Conservation (phyloP, 2,329 filamentous ascomycete genomes). For the Colletotrichum sansevieriae region DNA sequence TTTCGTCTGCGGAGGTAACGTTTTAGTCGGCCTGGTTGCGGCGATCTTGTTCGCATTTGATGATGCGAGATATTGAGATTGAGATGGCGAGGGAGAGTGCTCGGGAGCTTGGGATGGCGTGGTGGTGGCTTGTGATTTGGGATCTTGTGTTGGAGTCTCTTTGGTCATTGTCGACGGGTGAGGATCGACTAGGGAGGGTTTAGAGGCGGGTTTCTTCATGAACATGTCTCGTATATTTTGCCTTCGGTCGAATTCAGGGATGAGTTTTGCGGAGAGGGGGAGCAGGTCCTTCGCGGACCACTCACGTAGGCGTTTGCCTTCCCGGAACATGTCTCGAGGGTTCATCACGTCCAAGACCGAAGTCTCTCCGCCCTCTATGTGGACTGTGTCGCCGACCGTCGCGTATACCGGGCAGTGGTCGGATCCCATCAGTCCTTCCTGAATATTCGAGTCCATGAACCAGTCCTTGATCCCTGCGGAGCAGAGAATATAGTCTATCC, state of each 20-base stretch:
- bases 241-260: slow-evolving; percentile 89
- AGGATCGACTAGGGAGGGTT: slow-evolving; percentile 31
- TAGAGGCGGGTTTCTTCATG: slow-evolving; percentile 63
- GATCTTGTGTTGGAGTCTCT: not conserved
- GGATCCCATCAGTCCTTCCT: slow-evolving; percentile 93
- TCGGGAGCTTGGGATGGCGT: slow-evolving; percentile 5
- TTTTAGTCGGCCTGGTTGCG: not conserved
- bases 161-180: not conserved
- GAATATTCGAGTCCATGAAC: slow-evolving; percentile 86
- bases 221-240: slow-evolving; percentile 96
- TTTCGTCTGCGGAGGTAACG: slow-evolving; percentile 28
- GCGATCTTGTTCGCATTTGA: not conserved
- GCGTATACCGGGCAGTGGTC: slow-evolving; percentile 97
- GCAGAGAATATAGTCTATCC: slow-evolving; percentile 95
- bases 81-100: slow-evolving; percentile 1
- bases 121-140: not conserved
- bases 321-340: slow-evolving; percentile 76
- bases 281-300: slow-evolving; percentile 77
- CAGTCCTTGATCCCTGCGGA: slow-evolving; percentile 82
- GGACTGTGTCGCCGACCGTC: slow-evolving; percentile 74
- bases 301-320: slow-evolving; percentile 74
- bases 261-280: slow-evolving; percentile 82
- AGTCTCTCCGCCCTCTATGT: slow-evolving; percentile 60
- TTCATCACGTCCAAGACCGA: slow-evolving; percentile 83
- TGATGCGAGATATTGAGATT: slow-evolving; percentile 1